Evolutionary conservation across 257 asterid genomes (phyloP).

Genomic region (Leonotis leonurus): DNA sequence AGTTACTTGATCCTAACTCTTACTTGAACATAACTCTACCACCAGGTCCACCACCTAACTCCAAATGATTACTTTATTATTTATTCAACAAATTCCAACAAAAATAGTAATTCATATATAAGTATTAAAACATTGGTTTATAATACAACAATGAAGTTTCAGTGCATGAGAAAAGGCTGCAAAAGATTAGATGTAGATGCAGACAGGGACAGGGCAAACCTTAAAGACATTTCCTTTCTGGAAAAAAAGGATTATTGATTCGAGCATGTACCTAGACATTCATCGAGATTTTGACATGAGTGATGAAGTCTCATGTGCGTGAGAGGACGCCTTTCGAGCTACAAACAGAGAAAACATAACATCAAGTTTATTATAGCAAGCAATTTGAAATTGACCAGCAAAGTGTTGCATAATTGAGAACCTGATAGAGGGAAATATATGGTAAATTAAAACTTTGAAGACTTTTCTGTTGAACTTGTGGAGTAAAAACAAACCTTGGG

Average conservation of each 20-base stretch:
- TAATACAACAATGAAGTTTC: constrained; percentile 15
- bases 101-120: no score
- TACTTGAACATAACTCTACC: background rate
- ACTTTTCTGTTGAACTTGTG: background rate
- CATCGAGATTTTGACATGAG: background rate
- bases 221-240: constrained; percentile 3
- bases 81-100: background rate
- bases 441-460: background rate
- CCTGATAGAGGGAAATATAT: background rate
- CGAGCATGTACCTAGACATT: background rate
- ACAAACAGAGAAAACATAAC: constrained; percentile 19
- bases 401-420: background rate
- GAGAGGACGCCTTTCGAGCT: constrained; percentile 86
- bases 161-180: constrained; percentile 13
- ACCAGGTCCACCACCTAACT: background rate
- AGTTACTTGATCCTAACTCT: background rate
- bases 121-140: background rate
- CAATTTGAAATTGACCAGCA: background rate
- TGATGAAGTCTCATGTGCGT: constrained; percentile 36
- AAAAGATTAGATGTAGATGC: background rate
- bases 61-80: background rate
- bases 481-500: constrained; percentile 52
- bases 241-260: background rate
- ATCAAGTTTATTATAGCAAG: background rate
- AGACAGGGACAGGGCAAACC: constrained; percentile 7